Conservation (phyloP, 2,329 filamentous ascomycete genomes). For the Arachnomyces sp. region DNA sequence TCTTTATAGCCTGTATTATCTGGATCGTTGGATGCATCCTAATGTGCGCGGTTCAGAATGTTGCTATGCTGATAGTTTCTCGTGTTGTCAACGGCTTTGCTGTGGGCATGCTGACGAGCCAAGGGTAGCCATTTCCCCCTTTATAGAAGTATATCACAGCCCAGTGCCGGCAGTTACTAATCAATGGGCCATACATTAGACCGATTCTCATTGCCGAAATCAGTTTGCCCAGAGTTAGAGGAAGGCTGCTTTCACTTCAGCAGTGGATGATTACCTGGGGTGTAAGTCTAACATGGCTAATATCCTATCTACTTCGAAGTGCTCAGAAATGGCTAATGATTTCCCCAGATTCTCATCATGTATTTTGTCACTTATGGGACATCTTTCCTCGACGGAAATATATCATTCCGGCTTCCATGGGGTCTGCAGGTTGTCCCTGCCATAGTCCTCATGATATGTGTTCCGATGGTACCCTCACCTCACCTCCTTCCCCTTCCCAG, state of each 20-base stretch:
- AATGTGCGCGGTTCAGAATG: slow-evolving; percentile 31
- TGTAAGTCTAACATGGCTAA: slow-evolving; percentile 56
- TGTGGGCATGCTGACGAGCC: slow-evolving; percentile 29
- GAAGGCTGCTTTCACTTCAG: slow-evolving; percentile 51
- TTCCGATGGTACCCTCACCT: slow-evolving; percentile 54
- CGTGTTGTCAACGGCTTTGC: slow-evolving; percentile 21
- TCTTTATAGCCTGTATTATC: slow-evolving; percentile 43
- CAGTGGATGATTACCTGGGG: slow-evolving; percentile 68
- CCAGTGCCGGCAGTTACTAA: no score
- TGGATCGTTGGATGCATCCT: slow-evolving; percentile 37
- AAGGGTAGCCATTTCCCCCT: slow-evolving; percentile 9
- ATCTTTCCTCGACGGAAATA: slow-evolving; percentile 33
- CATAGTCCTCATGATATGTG: slow-evolving; percentile 36
- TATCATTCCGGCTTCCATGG: slow-evolving; percentile 42
- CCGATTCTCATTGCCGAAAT: slow-evolving; percentile 15
- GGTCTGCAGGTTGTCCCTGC: slow-evolving; percentile 40
- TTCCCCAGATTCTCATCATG: slow-evolving; percentile 47
- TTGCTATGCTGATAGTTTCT: slow-evolving; percentile 31
- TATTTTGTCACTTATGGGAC: slow-evolving; percentile 44
- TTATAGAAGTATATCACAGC: no score
- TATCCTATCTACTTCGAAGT: slow-evolving; percentile 36
- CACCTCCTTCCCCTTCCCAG: slow-evolving; percentile 46
- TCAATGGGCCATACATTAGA: no score
- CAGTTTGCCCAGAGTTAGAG: slow-evolving; percentile 8
- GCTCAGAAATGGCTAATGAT: slow-evolving; percentile 48